Conservation (phyloP, 2,329 filamentous ascomycete genomes). For the Beauveria scarabaeidicola region DNA sequence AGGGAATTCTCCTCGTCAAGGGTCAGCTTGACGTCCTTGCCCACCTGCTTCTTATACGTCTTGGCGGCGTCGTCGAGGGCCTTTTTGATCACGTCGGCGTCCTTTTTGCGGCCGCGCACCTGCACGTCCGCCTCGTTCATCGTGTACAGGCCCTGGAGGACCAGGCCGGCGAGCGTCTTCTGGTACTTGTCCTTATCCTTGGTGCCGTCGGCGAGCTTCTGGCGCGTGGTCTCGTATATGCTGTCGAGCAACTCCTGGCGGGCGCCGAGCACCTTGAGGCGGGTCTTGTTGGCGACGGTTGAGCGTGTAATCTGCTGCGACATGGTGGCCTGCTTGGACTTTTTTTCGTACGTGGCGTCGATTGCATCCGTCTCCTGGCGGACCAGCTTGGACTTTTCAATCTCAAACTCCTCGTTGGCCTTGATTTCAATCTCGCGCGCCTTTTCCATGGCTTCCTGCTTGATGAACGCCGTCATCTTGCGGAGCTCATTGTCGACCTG, state of each 20-base stretch:
- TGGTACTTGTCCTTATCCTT: slow-evolving; percentile 70
- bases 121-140: slow-evolving; percentile 71
- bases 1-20: slow-evolving; percentile 74
- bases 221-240: slow-evolving; percentile 74
- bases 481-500: slow-evolving; percentile 96
- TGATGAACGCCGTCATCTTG: slow-evolving; percentile 99
- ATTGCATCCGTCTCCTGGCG: slow-evolving; percentile 90
- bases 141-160: slow-evolving; percentile 86
- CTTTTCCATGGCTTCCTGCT: slow-evolving; percentile 95
- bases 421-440: slow-evolving; percentile 96
- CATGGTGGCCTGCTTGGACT: slow-evolving; percentile 98
- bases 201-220: slow-evolving; percentile 56
- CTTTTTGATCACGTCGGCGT: slow-evolving; percentile 66
- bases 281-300: slow-evolving; percentile 91
- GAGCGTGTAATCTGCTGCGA: slow-evolving; percentile 97
- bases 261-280: slow-evolving; percentile 77
- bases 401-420: slow-evolving; percentile 97
- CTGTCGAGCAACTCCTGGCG: slow-evolving; percentile 85
- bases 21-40: slow-evolving; percentile 58
- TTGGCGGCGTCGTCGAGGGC: slow-evolving; percentile 67
- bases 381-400: slow-evolving; percentile 98
- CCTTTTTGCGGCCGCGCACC: slow-evolving; percentile 70
- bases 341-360: slow-evolving; percentile 91
- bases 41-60: slow-evolving; percentile 75
- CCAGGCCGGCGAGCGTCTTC: slow-evolving; percentile 64